Evolutionary conservation across 2,329 filamentous ascomycete genomes (phyloP).

Genomic region (Apiospora arundinis): DNA sequence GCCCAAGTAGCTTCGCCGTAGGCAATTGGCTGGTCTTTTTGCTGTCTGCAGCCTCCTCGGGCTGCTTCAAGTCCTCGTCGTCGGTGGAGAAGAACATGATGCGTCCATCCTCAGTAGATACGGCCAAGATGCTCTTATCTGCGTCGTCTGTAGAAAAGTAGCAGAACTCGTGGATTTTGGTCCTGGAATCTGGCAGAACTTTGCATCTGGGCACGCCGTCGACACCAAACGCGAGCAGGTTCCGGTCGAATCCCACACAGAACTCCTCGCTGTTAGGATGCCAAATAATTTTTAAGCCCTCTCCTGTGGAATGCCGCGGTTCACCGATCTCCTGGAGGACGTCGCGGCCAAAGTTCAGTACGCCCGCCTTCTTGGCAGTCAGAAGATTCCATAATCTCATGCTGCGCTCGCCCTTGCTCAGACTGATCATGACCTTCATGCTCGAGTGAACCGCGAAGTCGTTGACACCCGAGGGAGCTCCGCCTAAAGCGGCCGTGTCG

Average conservation of each 20-base stretch:
- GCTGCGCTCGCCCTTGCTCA: conserved; percentile 85
- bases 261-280: conserved; percentile 78
- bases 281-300: conserved; percentile 85
- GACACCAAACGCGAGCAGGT: conserved; percentile 84
- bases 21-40: conserved; percentile 52
- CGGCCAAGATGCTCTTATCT: conserved; percentile 66
- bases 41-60: conserved; percentile 48
- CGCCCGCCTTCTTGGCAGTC: conserved; percentile 93
- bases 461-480: conserved; percentile 86
- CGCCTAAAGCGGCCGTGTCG: conserved; percentile 84
- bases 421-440: conserved; percentile 95
- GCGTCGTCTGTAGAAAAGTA: conserved; percentile 67
- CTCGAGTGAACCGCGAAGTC: conserved; percentile 95
- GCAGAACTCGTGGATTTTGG: conserved; percentile 82
- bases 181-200: conserved; percentile 69
- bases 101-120: conserved; percentile 90
- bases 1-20: conserved; percentile 72
- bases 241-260: conserved; percentile 86
- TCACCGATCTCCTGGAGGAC: conserved; percentile 79
- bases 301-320: conserved; percentile 76
- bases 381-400: conserved; percentile 98
- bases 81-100: conserved; percentile 82
- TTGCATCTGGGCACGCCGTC: conserved; percentile 83
- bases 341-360: conserved; percentile 80
- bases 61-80: conserved; percentile 49